Percentiles rank a stretch among this genome's conserved stretches.
These are phyloP conservation scores for Sporothrix euskadiensis DNA, from an alignment of 2,329 filamentous ascomycete genomes.

Conservation along the genomic window DNA sequence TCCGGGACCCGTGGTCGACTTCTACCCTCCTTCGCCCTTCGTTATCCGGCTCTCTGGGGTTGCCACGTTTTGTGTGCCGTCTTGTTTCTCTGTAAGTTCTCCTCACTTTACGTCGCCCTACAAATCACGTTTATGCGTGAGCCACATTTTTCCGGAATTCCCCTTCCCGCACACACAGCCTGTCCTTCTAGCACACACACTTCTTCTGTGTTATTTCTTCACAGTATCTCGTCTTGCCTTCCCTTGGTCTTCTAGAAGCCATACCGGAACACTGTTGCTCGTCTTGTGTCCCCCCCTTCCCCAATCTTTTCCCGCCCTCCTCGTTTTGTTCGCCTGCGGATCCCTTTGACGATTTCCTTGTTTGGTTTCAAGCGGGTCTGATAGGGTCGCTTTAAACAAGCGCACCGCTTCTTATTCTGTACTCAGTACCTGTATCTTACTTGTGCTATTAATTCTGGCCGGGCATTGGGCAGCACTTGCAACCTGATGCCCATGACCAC, in stretches of 20 bases:
- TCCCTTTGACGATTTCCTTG: background rate
- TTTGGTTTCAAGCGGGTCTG: constrained; percentile 18
- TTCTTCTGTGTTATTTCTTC: background rate
- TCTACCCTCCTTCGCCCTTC: background rate
- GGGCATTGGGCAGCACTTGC: background rate
- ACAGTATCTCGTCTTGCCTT: background rate
- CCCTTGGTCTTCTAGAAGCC: constrained; percentile 17
- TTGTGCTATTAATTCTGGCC: background rate
- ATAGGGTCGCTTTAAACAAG: background rate
- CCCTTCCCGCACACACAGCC: background rate
- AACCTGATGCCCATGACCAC: background rate
- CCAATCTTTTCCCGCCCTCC: background rate
- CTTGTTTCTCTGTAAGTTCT: constrained; percentile 11
- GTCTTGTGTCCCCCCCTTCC: background rate
- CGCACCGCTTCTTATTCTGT: background rate
- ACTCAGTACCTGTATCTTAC: background rate
- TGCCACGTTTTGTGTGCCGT: constrained; percentile 9
- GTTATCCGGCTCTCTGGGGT: background rate
- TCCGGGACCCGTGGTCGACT: background rate
- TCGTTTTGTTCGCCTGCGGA: background rate
- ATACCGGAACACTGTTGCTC: background rate
- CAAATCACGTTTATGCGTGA: constrained; percentile 14
- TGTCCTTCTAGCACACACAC: background rate
- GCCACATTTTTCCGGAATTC: background rate
- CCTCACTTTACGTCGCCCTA: too few species aligned